These are phyloP conservation scores for Hordeum vulgare DNA, from an alignment of 176 grass and related monocot genomes.

Conservation along the genomic window DNA sequence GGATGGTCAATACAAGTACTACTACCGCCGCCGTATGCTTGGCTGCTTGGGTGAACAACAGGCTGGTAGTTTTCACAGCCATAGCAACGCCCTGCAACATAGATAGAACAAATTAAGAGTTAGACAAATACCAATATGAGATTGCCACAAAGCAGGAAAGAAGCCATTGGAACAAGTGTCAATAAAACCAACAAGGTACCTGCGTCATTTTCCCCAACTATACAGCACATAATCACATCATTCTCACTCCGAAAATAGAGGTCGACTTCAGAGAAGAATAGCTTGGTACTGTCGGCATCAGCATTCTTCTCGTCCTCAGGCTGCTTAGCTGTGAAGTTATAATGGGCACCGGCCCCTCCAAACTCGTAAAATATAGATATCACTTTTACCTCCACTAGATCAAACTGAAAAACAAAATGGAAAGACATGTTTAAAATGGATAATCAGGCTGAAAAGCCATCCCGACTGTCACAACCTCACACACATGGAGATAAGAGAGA, in stretches of 20 bases:
- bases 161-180: too few species aligned
- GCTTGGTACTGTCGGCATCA: not conserved
- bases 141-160: too few species aligned
- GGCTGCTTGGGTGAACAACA: not conserved
- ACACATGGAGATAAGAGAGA: not conserved
- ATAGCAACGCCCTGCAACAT: not conserved
- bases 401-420: not conserved
- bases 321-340: conserved; percentile 19
- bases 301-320: not conserved
- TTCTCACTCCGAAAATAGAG: too few species aligned
- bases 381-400: not conserved
- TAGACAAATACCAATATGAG: not conserved
- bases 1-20: not conserved
- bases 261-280: conserved; percentile 20
- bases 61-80: not conserved
- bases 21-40: not conserved
- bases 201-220: too few species aligned
- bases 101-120: not conserved
- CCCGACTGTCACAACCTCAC: not conserved
- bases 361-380: too few species aligned
- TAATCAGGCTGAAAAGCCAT: not conserved
- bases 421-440: not conserved
- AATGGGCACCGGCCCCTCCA: not conserved
- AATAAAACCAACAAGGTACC: too few species aligned
- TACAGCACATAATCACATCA: too few species aligned